Evolutionary conservation across 805 yeast species (phyloP), one percentile per base, ranked within the genome.

Genomic region (Sporopachydermia lactativora): DNA sequence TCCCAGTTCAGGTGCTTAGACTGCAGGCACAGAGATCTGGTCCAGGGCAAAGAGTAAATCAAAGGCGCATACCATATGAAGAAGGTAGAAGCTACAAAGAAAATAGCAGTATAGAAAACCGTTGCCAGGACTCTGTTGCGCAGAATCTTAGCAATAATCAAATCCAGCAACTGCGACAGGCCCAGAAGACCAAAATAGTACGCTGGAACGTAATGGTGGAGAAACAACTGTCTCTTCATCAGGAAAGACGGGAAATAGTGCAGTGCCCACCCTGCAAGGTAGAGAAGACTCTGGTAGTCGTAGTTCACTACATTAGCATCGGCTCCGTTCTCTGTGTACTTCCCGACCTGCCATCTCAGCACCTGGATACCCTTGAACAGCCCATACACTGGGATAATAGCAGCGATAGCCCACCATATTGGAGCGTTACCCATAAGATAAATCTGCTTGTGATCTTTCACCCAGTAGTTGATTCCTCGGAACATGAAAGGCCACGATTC

Each of bases 381-480:
- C 3, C 53, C 62, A 51, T 79, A 77, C 1, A 71, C 60, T 15
- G 67, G 52, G 43, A 78, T 60, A n/a, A 70, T 53, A 14, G 68
- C 61, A 13, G 86, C 61, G 13, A 75, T 68, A 4, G 78, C 54
- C 84, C 84, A 82, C 94, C 94, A 82, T 18, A 73, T 62, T 37
- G 77, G 67, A n/a, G 84, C 82, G 52, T 82, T 82, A 59, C 94
- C 94, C 15, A 82, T 51, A 43, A 82, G 62, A 53, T 82, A 82
- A 35, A 82, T 68, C 55, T 75, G 82, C 45, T 65, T 71, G 47
- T 68, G 61, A 45, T 74, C 68, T 41, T 64, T 63, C 47, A 64
- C 70, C 94, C 94, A 82, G 62, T 82, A 82, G 57, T 79, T 78
- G 52, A 82, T 81, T 60, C 94, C 94, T 61, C 94, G 74, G 39